Conservation (phyloP, 352 stramenopile genomes). For the Phytophthora kernoviae region DNA sequence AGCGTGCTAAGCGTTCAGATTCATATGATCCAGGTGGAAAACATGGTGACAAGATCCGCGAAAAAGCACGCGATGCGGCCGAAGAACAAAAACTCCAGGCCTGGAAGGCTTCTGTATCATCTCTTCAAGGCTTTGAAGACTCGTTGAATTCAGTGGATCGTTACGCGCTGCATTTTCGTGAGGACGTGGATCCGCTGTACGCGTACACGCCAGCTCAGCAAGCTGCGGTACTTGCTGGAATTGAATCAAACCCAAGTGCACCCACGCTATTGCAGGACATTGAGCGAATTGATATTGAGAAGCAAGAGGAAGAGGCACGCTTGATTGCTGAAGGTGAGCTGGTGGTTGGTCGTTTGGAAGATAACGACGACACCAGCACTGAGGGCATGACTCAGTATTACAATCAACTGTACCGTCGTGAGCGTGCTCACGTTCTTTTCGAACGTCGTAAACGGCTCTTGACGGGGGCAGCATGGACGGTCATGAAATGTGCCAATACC, state of each 20-base stretch:
- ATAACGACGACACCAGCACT: conserved; percentile 11
- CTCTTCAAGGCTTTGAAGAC: conserved; percentile 89
- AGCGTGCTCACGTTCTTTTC: conserved; percentile 61
- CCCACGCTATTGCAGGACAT: conserved; percentile 51
- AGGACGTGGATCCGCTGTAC: conserved; percentile 90
- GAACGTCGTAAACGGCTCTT: conserved; percentile 59
- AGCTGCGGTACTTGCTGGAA: conserved; percentile 29
- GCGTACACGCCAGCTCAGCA: conserved; percentile 52
- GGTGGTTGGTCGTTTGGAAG: conserved; percentile 53
- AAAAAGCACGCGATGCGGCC: conserved; percentile 91
- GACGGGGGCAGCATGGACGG: conserved; percentile 61
- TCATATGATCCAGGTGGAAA: conserved; percentile 21
- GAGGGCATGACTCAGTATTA: conserved; percentile 39
- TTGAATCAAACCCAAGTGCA: conserved; percentile 20
- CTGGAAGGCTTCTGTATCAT: conserved; percentile 79
- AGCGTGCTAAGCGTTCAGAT: conserved; percentile 38
- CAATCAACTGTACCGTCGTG: conserved; percentile 58
- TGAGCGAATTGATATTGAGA: conserved; percentile 65
- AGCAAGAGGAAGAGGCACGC: conserved; percentile 59
- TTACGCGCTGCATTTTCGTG: conserved; percentile 93
- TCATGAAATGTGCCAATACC: conserved; percentile 68
- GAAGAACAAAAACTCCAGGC: conserved; percentile 93
- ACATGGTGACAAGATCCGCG: conserved; percentile 62
- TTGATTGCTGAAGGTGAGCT: conserved; percentile 77
- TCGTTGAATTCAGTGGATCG: conserved; percentile 93